Base-by-base conservation (phyloP, 495 filamentous ascomycete genomes). In the Penicillium argentinense region DNA sequence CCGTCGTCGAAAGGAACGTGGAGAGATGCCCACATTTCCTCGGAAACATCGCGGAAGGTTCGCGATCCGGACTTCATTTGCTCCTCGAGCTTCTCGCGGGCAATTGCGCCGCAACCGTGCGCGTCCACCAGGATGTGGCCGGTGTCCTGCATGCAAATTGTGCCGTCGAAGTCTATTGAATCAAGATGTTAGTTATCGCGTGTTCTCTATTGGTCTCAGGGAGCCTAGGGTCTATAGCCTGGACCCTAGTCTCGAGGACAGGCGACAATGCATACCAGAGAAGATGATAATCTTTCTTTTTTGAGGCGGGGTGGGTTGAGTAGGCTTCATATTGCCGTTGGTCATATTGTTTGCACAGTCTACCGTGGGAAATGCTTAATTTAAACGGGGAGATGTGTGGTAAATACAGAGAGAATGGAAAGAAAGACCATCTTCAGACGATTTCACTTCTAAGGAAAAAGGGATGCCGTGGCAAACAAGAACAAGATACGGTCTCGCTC, bases 71-170 rank as follows among this genome's bases (percentile, higher is more conserved):
- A 74, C 43, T 84, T 79, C 60, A 89, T 86, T 51, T 88, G 80
- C 36, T 77, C 69, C 45, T 88, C 85, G 18, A 88, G 78, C 30
- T 76, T 62, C 39, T 79, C 56, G 19, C 83, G 74, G 28, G 73
- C 74, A 22, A 71, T 59, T 4, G 65, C 62, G 44, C 84, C 84
- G 66, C 84, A 87, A 46, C 85, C 85, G 48, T 83, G 75, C 53
- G 67, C 66, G 56, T 88, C 83, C 65, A 88, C 84, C 29, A 89
- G 76, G 59, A 88, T 78, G 62, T 88, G 85, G 34, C 85, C 85
- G 11, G 83, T 88, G 48, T 88, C 85, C 77, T 89, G 83, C 76
- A 87, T 83, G 71, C 84, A 87, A 55, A 89, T 89, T 26, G 85
- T 88, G 51, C 85, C 85, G 57, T 89, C 85, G 54, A 88, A 89